phyloP scores from a whole-genome alignment of 2,329 filamentous ascomycete genomes.

The Pseudocercospora eumusae region DNA sequence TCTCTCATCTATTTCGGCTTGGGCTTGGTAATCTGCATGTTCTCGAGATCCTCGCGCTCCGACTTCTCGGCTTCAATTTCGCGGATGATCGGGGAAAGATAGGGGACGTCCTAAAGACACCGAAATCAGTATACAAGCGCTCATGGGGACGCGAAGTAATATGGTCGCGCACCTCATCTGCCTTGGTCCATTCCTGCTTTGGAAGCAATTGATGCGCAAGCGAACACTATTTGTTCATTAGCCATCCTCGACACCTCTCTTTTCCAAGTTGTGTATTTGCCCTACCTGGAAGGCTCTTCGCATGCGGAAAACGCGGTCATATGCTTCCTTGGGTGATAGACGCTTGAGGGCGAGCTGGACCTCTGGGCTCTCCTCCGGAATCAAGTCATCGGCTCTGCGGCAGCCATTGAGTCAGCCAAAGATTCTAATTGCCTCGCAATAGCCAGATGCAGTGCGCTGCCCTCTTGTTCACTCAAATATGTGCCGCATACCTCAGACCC shows the following conservation, averaged over 20 bases:
- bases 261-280: conserved; percentile 24
- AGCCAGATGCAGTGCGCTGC: neutral
- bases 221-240: conserved; percentile 57
- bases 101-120: conserved; percentile 59
- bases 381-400: conserved; percentile 85
- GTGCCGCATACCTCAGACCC: conserved; percentile 71
- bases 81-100: conserved; percentile 67
- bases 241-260: conserved; percentile 8
- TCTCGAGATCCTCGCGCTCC: conserved; percentile 69
- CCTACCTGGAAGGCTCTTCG: conserved; percentile 87
- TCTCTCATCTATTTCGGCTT: conserved; percentile 25
- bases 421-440: neutral
- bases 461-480: neutral
- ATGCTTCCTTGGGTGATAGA: conserved; percentile 83
- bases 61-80: conserved; percentile 67
- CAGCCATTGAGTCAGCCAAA: conserved; percentile 21
- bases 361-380: conserved; percentile 85
- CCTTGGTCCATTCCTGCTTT: conserved; percentile 66
- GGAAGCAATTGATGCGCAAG: conserved; percentile 66
- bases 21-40: conserved; percentile 60
- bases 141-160: neutral
- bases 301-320: conserved; percentile 97
- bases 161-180: conserved; percentile 58
- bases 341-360: conserved; percentile 89
- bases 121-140: neutral